Evolutionary conservation across 2,329 filamentous ascomycete genomes (phyloP), one percentile per base, ranked within the genome.

Genomic region (Ploettnerulaceae sp.): DNA sequence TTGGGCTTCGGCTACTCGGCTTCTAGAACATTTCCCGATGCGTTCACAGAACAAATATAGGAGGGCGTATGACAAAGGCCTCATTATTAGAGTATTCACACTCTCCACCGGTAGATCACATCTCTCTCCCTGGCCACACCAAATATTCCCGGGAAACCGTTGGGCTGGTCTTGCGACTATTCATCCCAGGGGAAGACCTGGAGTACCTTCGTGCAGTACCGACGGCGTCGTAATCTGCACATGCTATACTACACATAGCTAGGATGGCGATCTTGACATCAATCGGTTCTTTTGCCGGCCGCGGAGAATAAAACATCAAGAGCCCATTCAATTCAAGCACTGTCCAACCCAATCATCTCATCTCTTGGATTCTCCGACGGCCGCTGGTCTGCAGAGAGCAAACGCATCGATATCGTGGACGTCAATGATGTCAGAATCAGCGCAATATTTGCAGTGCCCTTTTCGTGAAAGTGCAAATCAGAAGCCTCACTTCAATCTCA

Each of bases 1-100:
- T 24, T 28, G 31, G 37, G 37, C 37, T 40, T 40, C 37, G 17
- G 22, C 6, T 31, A 17, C 37, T 14, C 41, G 31, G 32, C 32
- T 44, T 44, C 41, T 36, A 17, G 41, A 44, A 44, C 14, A 11
- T 7, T 44, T 44, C 41, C 41, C 25, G 17, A 28, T 25, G 12
- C 22, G 41, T 18, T 36, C 41, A 36, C 25, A 36, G 37, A 40
- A 26, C 7, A 34, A n/a, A n/a, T n/a, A n/a, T n/a, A n/a, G n/a
- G n/a, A n/a, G n/a, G n/a, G n/a, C n/a, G n/a, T n/a, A n/a, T n/a
- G 3, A 11, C 31, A 20, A 11, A 20, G 31, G 15, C 31, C 31
- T 12, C 36, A 11, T 17, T 18, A 25, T 15, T 25, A 39, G 24
- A 25, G 36, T 25, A 26, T 29, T 21, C 32, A 18, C 29, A 15